Percentiles rank a stretch among this genome's conserved stretches.
phyloP scores from a whole-genome alignment of 1,284 basidiomycete species.

The Cryptococcus wingfieldii region DNA sequence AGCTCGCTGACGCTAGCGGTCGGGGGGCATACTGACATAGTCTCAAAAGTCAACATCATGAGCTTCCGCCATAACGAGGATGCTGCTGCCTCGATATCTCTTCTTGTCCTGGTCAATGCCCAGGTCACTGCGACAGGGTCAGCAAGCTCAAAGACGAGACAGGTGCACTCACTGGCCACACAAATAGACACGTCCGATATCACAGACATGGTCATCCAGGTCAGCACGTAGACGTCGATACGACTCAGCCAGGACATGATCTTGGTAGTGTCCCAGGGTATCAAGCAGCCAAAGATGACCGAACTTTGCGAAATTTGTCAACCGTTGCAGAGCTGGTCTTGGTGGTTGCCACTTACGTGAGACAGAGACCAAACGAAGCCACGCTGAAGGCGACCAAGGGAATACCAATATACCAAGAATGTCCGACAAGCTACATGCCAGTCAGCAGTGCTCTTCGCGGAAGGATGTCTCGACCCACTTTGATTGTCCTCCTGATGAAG shows the following conservation, averaged over 20 bases:
- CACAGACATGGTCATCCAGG: slow-evolving; percentile 9
- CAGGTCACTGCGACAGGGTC: slow-evolving; percentile 6
- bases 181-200: slow-evolving; percentile 9
- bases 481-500: slow-evolving; percentile 8
- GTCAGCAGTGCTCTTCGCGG: neutral
- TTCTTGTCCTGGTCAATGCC: slow-evolving; percentile 4
- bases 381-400: slow-evolving; percentile 1
- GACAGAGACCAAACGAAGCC: slow-evolving; percentile 6
- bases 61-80: slow-evolving; percentile 7
- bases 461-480: slow-evolving; percentile 1
- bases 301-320: neutral
- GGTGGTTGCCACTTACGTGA: slow-evolving; percentile 7
- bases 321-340: neutral
- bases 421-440: slow-evolving; percentile 3
- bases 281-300: slow-evolving; percentile 3
- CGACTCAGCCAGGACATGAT: slow-evolving; percentile 3
- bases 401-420: neutral
- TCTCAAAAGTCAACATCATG: slow-evolving; percentile 12
- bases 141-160: neutral
- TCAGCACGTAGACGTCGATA: slow-evolving; percentile 6
- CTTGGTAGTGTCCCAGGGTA: neutral
- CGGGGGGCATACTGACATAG: slow-evolving; percentile 6
- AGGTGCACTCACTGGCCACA: slow-evolving; percentile 2
- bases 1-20: neutral
- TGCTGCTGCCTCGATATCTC: slow-evolving; percentile 9